phyloP scores from a whole-genome alignment of 2,329 filamentous ascomycete species.

The Ascochyta rabiei region DNA sequence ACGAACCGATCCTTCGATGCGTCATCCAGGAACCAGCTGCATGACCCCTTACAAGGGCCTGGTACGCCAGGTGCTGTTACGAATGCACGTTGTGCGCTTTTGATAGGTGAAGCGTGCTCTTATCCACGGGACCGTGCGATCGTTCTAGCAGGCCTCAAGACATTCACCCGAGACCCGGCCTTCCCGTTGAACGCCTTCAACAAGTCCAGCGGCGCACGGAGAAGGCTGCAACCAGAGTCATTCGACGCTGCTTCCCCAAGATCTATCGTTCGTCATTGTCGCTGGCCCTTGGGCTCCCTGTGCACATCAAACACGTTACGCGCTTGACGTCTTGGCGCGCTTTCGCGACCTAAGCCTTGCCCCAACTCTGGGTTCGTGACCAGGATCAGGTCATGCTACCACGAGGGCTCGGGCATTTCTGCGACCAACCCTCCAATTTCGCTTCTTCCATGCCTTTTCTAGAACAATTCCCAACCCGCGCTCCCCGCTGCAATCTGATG shows the following conservation, averaged over 20 bases:
- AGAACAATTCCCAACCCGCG: conserved; percentile 45
- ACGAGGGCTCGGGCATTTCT: conserved; percentile 36
- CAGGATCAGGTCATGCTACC: conserved; percentile 33
- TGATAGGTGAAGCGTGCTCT: conserved; percentile 27
- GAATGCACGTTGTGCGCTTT: conserved; percentile 26
- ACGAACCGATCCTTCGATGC: conserved; percentile 25
- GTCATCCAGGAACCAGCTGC: conserved; percentile 44
- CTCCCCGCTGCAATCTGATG: conserved; percentile 44
- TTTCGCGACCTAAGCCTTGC: conserved; percentile 43
- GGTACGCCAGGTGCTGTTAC: conserved; percentile 19
- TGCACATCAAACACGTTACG: conserved; percentile 34
- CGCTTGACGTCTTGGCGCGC: conserved; percentile 36
- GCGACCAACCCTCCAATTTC: conserved; percentile 39
- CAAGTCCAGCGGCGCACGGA: conserved; percentile 3
- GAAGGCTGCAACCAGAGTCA: neutral
- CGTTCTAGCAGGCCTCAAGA: conserved; percentile 14
- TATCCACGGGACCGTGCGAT: conserved; percentile 22
- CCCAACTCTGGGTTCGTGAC: conserved; percentile 44
- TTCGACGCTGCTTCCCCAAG: neutral
- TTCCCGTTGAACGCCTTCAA: neutral
- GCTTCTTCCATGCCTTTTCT: conserved; percentile 46
- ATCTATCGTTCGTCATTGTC: conserved; percentile 8
- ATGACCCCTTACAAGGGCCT: conserved; percentile 40
- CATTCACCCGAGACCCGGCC: conserved; percentile 2
- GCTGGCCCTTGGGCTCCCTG: conserved; percentile 19